A percentile compares a stretch with the other conserved stretches of the same genome.
Evolutionary conservation across 2,329 filamentous ascomycete species (phyloP).

Genomic region (Trichothecium sympodiale): DNA sequence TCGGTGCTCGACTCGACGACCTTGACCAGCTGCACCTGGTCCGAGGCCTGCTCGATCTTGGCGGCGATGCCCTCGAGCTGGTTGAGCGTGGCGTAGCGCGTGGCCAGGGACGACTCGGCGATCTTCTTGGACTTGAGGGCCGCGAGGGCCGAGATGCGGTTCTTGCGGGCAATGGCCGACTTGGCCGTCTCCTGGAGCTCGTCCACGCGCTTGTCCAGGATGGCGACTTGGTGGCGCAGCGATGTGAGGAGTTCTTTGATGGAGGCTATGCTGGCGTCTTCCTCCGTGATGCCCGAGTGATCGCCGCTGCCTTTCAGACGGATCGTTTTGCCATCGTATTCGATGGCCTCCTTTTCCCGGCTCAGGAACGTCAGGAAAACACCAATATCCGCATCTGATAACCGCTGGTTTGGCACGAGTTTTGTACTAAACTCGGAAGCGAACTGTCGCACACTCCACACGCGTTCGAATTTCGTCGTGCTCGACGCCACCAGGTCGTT

Average conservation of each 20-base stretch:
- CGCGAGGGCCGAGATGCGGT: constrained; percentile 63
- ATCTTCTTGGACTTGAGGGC: constrained; percentile 75
- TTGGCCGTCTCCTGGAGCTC: constrained; percentile 55
- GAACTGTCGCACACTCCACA: constrained; percentile 59
- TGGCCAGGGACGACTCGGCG: constrained; percentile 61
- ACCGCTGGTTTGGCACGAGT: constrained; percentile 32
- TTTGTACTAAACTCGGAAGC: constrained; percentile 42
- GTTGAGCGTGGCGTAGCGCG: constrained; percentile 59
- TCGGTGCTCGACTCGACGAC: constrained; percentile 71
- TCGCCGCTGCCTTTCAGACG: constrained; percentile 55
- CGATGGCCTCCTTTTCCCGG: constrained; percentile 50
- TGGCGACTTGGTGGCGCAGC: constrained; percentile 59
- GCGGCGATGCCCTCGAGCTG: constrained; percentile 76
- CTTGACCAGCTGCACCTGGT: constrained; percentile 72
- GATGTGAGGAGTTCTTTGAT: constrained; percentile 70
- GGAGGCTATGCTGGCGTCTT: constrained; percentile 74
- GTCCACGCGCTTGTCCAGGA: constrained; percentile 56
- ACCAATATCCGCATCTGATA: constrained; percentile 56
- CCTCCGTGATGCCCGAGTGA: constrained; percentile 49
- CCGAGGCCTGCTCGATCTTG: constrained; percentile 76
- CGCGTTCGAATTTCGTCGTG: constrained; percentile 48
- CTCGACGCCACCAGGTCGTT: constrained; percentile 28
- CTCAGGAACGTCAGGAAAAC: constrained; percentile 60
- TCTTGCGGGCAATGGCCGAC: constrained; percentile 59
- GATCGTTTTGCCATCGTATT: constrained; percentile 56